Percentiles rank a stretch among this genome's conserved stretches.
phyloP scores from a whole-genome alignment of 768 basidiomycete species.

The Pleurotus citrinopileatus region DNA sequence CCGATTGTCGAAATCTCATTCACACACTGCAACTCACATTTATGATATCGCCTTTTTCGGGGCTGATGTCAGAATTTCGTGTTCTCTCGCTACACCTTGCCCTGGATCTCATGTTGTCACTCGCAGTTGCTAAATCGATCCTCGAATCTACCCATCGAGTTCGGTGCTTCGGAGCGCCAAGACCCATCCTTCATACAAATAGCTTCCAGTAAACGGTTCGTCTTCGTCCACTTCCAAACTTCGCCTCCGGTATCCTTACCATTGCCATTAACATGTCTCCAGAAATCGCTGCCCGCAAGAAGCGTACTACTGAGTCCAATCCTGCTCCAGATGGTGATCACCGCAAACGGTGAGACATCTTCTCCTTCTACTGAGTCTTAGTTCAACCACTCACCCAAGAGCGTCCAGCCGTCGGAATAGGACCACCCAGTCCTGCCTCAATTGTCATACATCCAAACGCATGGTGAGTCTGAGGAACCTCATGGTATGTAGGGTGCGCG shows the following conservation, averaged over 20 bases:
- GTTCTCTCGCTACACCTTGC: constrained; percentile 26
- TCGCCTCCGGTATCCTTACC: constrained; percentile 5
- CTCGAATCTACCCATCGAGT: constrained; percentile 16
- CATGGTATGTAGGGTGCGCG: no score
- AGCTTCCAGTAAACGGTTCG: constrained; percentile 12
- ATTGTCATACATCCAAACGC: constrained; percentile 71
- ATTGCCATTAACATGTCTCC: constrained; percentile 26
- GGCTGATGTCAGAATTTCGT: constrained; percentile 18
- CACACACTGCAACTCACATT: constrained; percentile 17
- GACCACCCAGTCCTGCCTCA: constrained; percentile 71
- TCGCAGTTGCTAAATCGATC: constrained; percentile 20
- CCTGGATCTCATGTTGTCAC: constrained; percentile 21
- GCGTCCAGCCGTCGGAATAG: constrained; percentile 57
- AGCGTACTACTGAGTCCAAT: constrained; percentile 24
- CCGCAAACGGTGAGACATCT: constrained; percentile 45
- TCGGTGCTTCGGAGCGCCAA: constrained; percentile 22
- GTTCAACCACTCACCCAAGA: background rate
- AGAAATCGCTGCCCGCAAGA: constrained; percentile 25
- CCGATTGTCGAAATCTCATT: constrained; percentile 5
- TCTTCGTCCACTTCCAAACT: constrained; percentile 15
- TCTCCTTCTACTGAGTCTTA: constrained; percentile 15
- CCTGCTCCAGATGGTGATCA: constrained; percentile 47
- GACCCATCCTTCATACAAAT: constrained; percentile 23
- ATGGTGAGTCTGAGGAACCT: constrained; percentile 66
- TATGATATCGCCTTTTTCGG: constrained; percentile 22